Evolutionary conservation across 2,329 filamentous ascomycete species (phyloP), one percentile per base, ranked within the genome.

Genomic region (Fusarium aywerte): DNA sequence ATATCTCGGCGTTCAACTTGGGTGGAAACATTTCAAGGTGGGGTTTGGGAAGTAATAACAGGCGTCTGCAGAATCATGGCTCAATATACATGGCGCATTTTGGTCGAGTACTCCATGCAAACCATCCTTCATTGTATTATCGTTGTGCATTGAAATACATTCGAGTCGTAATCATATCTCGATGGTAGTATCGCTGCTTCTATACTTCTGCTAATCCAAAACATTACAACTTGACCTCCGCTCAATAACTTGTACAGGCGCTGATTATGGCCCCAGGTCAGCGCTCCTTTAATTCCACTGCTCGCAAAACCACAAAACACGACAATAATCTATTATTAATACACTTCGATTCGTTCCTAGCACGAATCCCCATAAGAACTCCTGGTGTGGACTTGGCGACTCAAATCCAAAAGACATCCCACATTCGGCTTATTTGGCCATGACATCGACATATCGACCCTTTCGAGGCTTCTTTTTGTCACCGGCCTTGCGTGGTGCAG

Each of bases 381-480:
- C 69, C 71, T 48, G 43, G 35, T 18, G 53, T 52, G 40, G 52
- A 53, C 44, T 31, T 43, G 27, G 18, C 33, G 36, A 42, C 58
- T 43, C 65, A 58, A 59, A 64, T 21, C 38, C 43, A 62, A 49
- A 48, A 25, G 23, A 20, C n/a, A 43, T 23, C 44, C 47, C 55
- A 42, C 35, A 54, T 40, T 52, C 44, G 52, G 43, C 49, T 71
- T 79, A 85, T 74, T 92, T 90, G 11, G 91, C 91, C 93, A 98
- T 97, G 62, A 99, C 93, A 84, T 99, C 96, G 29, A 99, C 90
- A 82, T 99, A 99, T 27, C 94, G 84, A 29, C 93, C 89, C 83
- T 93, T 97, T 82, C 93, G 92, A 73, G 87, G 83, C 77, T 91
- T 92, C 77, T 88, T 91, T 68, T 67, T 67, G 48, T 74, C 80